Evolutionary conservation across 139 green algal genomes (phyloP).

Genomic region (Coccomyxa sp.): DNA sequence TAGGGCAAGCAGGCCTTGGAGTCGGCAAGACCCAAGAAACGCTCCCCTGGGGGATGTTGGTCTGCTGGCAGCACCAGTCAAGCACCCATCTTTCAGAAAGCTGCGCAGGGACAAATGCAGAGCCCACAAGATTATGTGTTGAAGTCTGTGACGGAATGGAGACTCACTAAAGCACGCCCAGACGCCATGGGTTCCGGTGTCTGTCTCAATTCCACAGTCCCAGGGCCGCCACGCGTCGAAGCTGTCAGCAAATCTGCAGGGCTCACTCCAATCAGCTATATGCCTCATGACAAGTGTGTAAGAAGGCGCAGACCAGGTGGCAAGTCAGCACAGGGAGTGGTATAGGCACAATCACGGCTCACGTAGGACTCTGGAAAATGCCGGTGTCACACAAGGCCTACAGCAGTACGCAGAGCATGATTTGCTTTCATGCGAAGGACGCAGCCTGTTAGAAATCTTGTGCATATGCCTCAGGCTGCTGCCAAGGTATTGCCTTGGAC

Average conservation of each 20-base stretch:
- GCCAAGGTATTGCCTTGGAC: neutral
- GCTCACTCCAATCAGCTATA: neutral
- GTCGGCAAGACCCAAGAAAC: neutral
- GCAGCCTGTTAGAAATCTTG: neutral
- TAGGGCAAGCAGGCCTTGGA: neutral
- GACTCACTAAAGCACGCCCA: constrained; percentile 2
- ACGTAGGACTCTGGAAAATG: neutral
- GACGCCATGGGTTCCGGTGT: neutral
- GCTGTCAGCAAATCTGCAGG: neutral
- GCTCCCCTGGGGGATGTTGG: neutral
- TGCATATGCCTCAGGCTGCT: neutral
- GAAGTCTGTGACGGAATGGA: neutral
- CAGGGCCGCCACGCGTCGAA: constrained; percentile 50
- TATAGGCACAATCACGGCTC: neutral
- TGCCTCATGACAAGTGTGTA: neutral
- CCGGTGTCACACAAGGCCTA: neutral
- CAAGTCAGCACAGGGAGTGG: neutral
- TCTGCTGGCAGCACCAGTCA: neutral
- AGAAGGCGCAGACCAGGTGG: too few relatives aligned
- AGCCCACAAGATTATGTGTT: neutral
- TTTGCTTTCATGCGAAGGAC: neutral
- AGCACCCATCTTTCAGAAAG: neutral
- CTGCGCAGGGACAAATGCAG: neutral
- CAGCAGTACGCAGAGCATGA: neutral
- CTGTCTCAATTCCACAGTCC: constrained; percentile 9